These are phyloP conservation scores for Steccherinum ochraceum DNA, from an alignment of 768 basidiomycete genomes.

Conservation along the genomic window DNA sequence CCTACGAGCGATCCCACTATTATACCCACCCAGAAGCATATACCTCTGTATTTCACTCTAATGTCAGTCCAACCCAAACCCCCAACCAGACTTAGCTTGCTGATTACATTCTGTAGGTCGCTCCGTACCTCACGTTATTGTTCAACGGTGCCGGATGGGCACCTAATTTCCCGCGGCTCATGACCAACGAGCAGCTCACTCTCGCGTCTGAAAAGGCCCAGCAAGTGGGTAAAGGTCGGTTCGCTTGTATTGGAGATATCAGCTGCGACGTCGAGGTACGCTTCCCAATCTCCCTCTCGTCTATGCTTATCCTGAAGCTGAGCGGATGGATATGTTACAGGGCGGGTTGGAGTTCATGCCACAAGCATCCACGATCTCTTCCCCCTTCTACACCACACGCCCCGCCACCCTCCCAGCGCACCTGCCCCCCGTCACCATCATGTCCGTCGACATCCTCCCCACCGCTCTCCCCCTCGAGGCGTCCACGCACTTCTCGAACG, in stretches of 20 bases:
- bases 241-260: constrained; percentile 77
- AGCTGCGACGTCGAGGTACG: constrained; percentile 79
- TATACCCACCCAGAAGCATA: constrained; percentile 66
- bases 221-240: constrained; percentile 46
- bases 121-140: constrained; percentile 79
- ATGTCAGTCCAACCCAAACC: constrained; percentile 32
- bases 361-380: constrained; percentile 68
- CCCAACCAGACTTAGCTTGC: background rate
- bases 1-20: constrained; percentile 64
- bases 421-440: constrained; percentile 63
- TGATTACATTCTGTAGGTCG: constrained; percentile 43
- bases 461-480: constrained; percentile 80
- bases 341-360: constrained; percentile 84
- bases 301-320: too few relatives aligned
- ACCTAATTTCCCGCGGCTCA: constrained; percentile 68
- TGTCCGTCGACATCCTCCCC: constrained; percentile 90
- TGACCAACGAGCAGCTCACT: constrained; percentile 60
- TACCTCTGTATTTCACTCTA: constrained; percentile 59
- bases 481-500: constrained; percentile 66
- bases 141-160: constrained; percentile 88
- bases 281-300: too few relatives aligned
- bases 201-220: constrained; percentile 43
- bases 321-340: too few relatives aligned
- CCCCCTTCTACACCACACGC: constrained; percentile 58
- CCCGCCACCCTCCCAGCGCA: constrained; percentile 35